Percentiles rank a stretch among this genome's conserved stretches.
Evolutionary conservation across 257 asterid genomes (phyloP).

Genomic region (Ocimum tenuiflorum): DNA sequence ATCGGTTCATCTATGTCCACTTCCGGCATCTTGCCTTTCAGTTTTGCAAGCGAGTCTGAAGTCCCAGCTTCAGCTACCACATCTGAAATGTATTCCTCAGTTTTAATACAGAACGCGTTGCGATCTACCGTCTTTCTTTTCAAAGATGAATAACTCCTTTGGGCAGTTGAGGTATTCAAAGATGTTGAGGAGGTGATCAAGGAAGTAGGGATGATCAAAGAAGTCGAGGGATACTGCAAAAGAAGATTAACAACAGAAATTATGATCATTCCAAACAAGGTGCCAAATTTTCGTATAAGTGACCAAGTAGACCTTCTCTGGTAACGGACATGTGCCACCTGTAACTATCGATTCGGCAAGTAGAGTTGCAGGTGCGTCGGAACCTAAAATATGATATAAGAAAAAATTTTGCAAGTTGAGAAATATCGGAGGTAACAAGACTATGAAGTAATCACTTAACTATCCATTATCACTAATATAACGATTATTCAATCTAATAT

Average conservation of each 20-base stretch:
- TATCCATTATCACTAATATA: background rate
- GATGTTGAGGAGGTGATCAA: conserved; percentile 23
- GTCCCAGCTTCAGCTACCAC: conserved; percentile 25
- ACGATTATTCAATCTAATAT: conserved; percentile 1
- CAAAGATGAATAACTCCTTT: conserved; percentile 14
- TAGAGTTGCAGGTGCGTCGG: conserved; percentile 49
- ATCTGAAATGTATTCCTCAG: conserved; percentile 42
- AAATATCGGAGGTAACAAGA: background rate
- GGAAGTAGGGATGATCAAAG: too few relatives aligned
- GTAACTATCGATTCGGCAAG: conserved; percentile 68
- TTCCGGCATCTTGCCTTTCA: conserved; percentile 64
- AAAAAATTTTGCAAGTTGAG: background rate
- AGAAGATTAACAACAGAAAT: background rate
- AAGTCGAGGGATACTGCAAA: conserved; percentile 33
- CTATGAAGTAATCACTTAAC: background rate
- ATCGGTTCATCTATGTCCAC: conserved; percentile 33
- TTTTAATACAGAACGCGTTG: conserved; percentile 34
- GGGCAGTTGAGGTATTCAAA: conserved; percentile 17
- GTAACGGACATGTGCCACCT: conserved; percentile 22
- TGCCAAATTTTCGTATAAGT: background rate
- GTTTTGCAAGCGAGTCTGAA: conserved; percentile 39
- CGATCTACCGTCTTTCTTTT: conserved; percentile 28
- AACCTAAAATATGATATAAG: conserved; percentile 42
- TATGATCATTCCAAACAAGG: background rate
- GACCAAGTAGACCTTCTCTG: conserved; percentile 37